Conservation (phyloP, 108 stramenopile genomes). For the Conticribra weissflogii region DNA sequence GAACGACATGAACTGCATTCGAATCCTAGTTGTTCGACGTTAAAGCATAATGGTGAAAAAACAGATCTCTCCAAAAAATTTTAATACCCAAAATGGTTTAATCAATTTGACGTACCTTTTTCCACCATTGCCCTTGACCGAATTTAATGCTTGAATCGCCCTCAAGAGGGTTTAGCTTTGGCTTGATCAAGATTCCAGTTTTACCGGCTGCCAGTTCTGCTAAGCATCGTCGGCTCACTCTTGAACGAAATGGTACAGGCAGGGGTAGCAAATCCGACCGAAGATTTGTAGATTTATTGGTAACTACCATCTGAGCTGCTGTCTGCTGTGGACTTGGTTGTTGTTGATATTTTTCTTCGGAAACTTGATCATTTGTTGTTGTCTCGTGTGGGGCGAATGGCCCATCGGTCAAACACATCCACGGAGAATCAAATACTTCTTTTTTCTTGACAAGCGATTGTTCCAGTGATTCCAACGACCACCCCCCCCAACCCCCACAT, state of each 20-base stretch:
- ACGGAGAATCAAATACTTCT: conserved; percentile 15
- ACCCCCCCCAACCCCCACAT: conserved; percentile 9
- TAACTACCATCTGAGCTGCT: conserved; percentile 43
- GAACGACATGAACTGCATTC: conserved; percentile 80
- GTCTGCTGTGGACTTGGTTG: conserved; percentile 33
- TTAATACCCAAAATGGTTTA: too few species aligned
- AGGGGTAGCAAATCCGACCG: conserved; percentile 58
- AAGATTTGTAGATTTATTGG: conserved; percentile 25
- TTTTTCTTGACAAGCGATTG: conserved; percentile 51
- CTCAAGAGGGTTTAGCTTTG: conserved; percentile 89
- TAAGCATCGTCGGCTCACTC: conserved; percentile 74
- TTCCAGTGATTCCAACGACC: conserved; percentile 70
- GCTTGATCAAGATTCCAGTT: conserved; percentile 88
- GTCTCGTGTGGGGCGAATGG: background rate
- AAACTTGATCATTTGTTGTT: background rate
- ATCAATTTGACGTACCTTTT: conserved; percentile 40
- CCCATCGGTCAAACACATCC: background rate
- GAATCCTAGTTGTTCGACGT: conserved; percentile 56
- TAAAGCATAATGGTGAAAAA: background rate
- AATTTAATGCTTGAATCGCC: conserved; percentile 82
- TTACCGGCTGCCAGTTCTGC: conserved; percentile 74
- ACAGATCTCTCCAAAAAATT: too few species aligned
- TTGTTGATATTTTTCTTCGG: background rate
- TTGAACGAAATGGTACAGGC: conserved; percentile 65
- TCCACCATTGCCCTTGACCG: conserved; percentile 83